Percentiles rank a stretch among this genome's conserved stretches.
Conservation (phyloP, 163 green algal genomes). For the Scenedesmus sp. region DNA sequence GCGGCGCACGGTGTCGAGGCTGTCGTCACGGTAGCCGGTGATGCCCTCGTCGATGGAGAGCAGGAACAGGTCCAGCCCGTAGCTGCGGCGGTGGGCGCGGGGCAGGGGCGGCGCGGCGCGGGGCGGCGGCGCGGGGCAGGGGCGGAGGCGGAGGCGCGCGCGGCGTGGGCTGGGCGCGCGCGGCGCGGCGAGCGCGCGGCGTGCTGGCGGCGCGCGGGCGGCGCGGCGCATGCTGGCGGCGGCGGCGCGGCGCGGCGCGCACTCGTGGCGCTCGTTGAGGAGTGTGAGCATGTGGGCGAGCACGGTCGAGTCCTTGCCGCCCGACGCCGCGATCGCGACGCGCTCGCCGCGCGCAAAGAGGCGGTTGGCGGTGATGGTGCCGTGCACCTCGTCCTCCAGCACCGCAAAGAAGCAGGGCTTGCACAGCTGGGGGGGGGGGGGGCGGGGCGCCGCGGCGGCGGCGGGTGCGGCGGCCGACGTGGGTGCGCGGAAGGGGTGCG, state of each 20-base stretch:
- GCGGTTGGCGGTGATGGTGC: constrained; percentile 78
- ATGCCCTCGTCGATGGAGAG: constrained; percentile 99
- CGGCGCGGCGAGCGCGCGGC: too few relatives aligned
- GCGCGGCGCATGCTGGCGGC: too few relatives aligned
- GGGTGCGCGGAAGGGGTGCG: not conserved
- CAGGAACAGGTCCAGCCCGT: constrained; percentile 95
- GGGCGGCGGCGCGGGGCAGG: too few relatives aligned
- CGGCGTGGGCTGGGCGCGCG: too few relatives aligned
- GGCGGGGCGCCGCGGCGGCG: too few relatives aligned
- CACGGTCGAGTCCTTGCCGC: constrained; percentile 97
- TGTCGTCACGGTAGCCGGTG: constrained; percentile 93
- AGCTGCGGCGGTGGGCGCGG: constrained; percentile 56
- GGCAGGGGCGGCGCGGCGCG: too few relatives aligned
- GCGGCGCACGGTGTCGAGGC: constrained; percentile 94
- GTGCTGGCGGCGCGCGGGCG: too few relatives aligned
- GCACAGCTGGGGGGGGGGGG: constrained; percentile 76
- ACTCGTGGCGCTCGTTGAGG: constrained; percentile 90
- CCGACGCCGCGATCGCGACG: constrained; percentile 91
- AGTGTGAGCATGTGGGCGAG: constrained; percentile 93
- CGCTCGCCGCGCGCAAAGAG: constrained; percentile 90
- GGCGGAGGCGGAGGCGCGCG: too few relatives aligned
- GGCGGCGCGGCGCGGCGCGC: too few relatives aligned
- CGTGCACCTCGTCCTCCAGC: constrained; percentile 95
- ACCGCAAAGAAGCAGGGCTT: constrained; percentile 90
- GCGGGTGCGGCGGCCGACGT: too few relatives aligned